These are phyloP conservation scores for Leucocoprinus birnbaumii DNA, from an alignment of 768 basidiomycete genomes.

Conservation along the genomic window DNA sequence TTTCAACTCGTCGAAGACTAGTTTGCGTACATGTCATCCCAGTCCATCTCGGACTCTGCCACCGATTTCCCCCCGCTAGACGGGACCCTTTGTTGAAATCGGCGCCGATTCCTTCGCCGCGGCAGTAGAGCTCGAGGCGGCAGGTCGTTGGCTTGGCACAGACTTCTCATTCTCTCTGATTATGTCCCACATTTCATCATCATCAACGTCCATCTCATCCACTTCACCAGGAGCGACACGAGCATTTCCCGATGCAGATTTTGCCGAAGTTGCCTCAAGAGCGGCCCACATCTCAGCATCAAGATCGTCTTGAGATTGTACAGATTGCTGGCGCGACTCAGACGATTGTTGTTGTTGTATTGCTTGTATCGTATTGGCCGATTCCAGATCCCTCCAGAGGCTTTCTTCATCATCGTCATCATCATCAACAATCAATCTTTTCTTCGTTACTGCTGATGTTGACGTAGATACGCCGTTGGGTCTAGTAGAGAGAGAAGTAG, in stretches of 20 bases:
- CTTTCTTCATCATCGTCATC: constrained; percentile 50
- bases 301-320: constrained; percentile 19
- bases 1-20: too few relatives aligned
- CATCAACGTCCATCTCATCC: constrained; percentile 20
- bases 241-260: constrained; percentile 6
- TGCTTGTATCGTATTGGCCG: constrained; percentile 29
- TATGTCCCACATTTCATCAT: constrained; percentile 76
- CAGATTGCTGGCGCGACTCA: constrained; percentile 6
- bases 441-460: not conserved
- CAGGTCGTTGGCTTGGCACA: constrained; percentile 14
- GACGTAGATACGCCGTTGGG: not conserved
- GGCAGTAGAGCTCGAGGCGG: constrained; percentile 3
- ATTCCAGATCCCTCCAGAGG: constrained; percentile 67
- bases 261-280: constrained; percentile 23
- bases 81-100: not conserved
- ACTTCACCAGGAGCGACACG: constrained; percentile 25
- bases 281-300: constrained; percentile 22
- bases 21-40: constrained; percentile 65
- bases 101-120: constrained; percentile 7
- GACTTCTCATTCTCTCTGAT: constrained; percentile 51
- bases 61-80: constrained; percentile 26
- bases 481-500: constrained; percentile 6
- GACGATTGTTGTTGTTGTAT: constrained; percentile 16
- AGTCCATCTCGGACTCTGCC: constrained; percentile 34
- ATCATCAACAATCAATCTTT: constrained; percentile 13